Percentiles rank a stretch among this genome's conserved stretches.
Conservation (phyloP, 495 filamentous ascomycete species). For the Hypoxylon perforatum region DNA sequence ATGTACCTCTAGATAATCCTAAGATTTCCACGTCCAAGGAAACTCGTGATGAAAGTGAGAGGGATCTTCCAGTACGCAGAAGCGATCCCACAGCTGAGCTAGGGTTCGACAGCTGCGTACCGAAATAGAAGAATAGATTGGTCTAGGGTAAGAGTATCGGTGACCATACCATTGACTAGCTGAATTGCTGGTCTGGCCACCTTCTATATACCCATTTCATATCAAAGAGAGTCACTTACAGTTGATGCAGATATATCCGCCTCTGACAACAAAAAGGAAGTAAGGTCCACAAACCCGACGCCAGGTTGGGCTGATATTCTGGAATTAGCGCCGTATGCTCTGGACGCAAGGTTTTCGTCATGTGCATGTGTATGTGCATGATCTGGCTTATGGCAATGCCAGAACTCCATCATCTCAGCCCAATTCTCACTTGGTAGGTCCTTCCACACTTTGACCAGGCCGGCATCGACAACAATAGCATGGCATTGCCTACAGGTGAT, state of each 20-base stretch:
- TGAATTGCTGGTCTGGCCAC: slow-evolving; percentile 68
- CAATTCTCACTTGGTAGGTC: slow-evolving; percentile 96
- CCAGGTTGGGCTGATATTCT: slow-evolving; percentile 69
- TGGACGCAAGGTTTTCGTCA: slow-evolving; percentile 61
- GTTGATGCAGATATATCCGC: slow-evolving; percentile 54
- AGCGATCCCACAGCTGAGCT: slow-evolving; percentile 45
- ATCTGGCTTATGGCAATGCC: slow-evolving; percentile 96
- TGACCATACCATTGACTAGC: slow-evolving; percentile 71
- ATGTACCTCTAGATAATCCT: slow-evolving; percentile 73
- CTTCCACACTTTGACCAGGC: slow-evolving; percentile 76
- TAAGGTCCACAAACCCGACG: slow-evolving; percentile 81
- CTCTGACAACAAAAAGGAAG: slow-evolving; percentile 75
- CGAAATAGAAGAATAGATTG: slow-evolving; percentile 53
- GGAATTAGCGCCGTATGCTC: slow-evolving; percentile 81
- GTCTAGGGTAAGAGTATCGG: slow-evolving; percentile 96
- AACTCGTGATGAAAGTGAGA: slow-evolving; percentile 62
- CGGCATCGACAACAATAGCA: slow-evolving; percentile 54
- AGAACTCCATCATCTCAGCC: slow-evolving; percentile 99
- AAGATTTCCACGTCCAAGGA: slow-evolving; percentile 60
- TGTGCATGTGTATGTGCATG: slow-evolving; percentile 51
- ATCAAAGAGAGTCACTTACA: slow-evolving; percentile 35
- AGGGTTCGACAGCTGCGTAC: slow-evolving; percentile 33
- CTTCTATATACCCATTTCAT: slow-evolving; percentile 83
- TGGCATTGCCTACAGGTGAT: slow-evolving; percentile 74
- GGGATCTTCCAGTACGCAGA: slow-evolving; percentile 45